Evolutionary conservation across 306 rosid species (phyloP).

Genomic region (Quercus variabilis): DNA sequence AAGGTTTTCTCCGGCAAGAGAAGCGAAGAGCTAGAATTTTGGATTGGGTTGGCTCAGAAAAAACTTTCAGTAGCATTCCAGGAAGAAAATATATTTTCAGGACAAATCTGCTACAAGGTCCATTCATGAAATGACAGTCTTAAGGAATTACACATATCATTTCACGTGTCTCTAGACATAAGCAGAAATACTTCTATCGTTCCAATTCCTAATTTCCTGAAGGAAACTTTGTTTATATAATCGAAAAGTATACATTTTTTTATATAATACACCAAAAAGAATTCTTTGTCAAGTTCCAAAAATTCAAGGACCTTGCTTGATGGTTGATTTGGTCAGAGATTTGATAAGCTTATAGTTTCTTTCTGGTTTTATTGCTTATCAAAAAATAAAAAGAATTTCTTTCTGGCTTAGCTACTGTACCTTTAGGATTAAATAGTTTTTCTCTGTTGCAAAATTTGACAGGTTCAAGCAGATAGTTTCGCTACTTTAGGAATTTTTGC

Average conservation of each 20-base stretch:
- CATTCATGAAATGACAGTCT: slow-evolving; percentile 15
- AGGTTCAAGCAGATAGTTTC: slow-evolving; percentile 52
- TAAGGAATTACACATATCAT: not conserved
- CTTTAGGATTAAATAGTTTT: slow-evolving; percentile 10
- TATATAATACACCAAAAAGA: not conserved
- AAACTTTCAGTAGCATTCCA: slow-evolving; percentile 51
- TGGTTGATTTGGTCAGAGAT: not conserved
- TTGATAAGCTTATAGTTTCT: not conserved
- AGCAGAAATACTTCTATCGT: not conserved
- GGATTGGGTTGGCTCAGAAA: slow-evolving; percentile 67
- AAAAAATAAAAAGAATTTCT: not conserved
- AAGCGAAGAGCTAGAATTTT: slow-evolving; percentile 63
- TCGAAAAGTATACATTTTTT: no score
- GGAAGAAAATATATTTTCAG: slow-evolving; percentile 28
- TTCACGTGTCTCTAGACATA: not conserved
- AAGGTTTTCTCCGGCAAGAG: slow-evolving; percentile 49
- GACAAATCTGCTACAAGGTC: slow-evolving; percentile 46
- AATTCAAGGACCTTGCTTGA: slow-evolving; percentile 11
- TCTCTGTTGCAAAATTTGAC: slow-evolving; percentile 24
- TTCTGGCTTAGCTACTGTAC: not conserved
- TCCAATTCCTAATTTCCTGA: not conserved
- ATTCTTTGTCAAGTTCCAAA: not conserved
- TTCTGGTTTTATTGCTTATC: not conserved
- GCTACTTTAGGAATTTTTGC: slow-evolving; percentile 65
- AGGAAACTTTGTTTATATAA: not conserved